Base-by-base conservation (phyloP, 768 basidiomycete genomes). In the Rhodotorula diobovata region DNA sequence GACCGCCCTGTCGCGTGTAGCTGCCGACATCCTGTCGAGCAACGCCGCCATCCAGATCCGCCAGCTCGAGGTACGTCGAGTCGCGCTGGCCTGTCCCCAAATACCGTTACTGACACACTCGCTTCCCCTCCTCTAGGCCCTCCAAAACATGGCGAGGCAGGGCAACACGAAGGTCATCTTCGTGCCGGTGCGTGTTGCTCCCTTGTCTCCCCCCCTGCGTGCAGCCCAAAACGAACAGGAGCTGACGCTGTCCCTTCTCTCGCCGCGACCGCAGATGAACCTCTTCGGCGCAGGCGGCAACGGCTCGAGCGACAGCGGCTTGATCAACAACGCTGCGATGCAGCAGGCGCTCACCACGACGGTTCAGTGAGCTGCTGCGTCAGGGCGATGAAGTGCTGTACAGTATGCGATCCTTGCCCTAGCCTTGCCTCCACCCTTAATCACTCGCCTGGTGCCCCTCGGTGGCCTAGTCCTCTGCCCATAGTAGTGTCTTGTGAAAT, bases 11-110 rank as follows among this genome's bases (percentile, higher is more conserved):
- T 53, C 28, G n/a, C n/a, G n/a, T 12, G n/a, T n/a, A 53, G 56
- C 58, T 5, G 58, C 58, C 41, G 58, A 59, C n/a, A 59, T 59
- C n/a, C 79, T 32, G 23, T 48, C 46, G 14, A 90, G 88, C 20
- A 93, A 93, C 16, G 94, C 95, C 32, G 95, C 95, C 65, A 96
- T 97, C 93, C 93, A 96, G 81, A 97, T 97, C 80, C 85, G 95
- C 70, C 95, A 97, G 80, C 86, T 98, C 73, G 95, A 99, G 81
- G 91, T 93, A 59, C 85, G 97, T 74, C 96, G 85, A 85, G 5
- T 9, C 41, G 12, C 41, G 41, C 48, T 50, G 21, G 48, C 21
- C 48, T 9, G 96, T 96, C 94, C 90, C 94, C 56, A 89, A 90
- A 81, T 87, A 86, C 23, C 87, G 10, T 11, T 8, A 21, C 34